Evolutionary conservation across 805 yeast genomes (phyloP).

Genomic region (Monosporozyma aerobia): DNA sequence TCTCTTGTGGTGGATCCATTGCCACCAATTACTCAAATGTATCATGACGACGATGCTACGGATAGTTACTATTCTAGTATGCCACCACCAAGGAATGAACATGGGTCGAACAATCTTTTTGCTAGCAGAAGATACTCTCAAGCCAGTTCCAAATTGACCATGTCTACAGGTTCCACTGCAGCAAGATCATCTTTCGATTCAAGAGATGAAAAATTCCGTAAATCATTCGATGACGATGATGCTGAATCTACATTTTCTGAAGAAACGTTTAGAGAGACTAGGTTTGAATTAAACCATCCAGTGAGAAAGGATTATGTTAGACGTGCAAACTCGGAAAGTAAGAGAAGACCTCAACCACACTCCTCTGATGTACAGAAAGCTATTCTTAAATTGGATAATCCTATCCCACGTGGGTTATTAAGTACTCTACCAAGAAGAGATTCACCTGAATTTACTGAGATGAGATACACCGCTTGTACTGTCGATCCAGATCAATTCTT

Average conservation of each 20-base stretch:
- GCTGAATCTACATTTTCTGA: slow-evolving; percentile 24
- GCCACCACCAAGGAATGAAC: slow-evolving; percentile 3
- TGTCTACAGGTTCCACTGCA: slow-evolving; percentile 21
- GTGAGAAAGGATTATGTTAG: slow-evolving; percentile 28
- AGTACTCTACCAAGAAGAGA: slow-evolving; percentile 81
- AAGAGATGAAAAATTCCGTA: slow-evolving; percentile 36
- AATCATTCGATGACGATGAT: slow-evolving; percentile 39
- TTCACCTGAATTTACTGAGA: slow-evolving; percentile 85
- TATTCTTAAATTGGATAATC: slow-evolving; percentile 76
- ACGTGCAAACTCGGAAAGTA: slow-evolving; percentile 57
- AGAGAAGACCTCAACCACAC: slow-evolving; percentile 45
- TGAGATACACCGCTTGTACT: slow-evolving; percentile 97
- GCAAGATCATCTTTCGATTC: slow-evolving; percentile 15
- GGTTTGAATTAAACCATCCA: slow-evolving; percentile 30
- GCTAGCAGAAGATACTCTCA: slow-evolving; percentile 16
- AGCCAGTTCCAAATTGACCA: slow-evolving; percentile 11
- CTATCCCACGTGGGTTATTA: slow-evolving; percentile 82
- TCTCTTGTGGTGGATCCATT: not conserved
- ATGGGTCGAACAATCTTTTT: slow-evolving; percentile 7
- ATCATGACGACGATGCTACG: slow-evolving; percentile 22
- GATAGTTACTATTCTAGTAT: slow-evolving; percentile 12
- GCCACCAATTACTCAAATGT: slow-evolving; percentile 3
- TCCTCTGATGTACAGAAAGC: slow-evolving; percentile 45
- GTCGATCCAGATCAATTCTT: slow-evolving; percentile 82
- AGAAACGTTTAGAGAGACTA: slow-evolving; percentile 30